A percentile compares a stretch with the other conserved stretches of the same genome.
Conservation (phyloP, 2,329 filamentous ascomycete genomes). For the Pyrenophora teres region DNA sequence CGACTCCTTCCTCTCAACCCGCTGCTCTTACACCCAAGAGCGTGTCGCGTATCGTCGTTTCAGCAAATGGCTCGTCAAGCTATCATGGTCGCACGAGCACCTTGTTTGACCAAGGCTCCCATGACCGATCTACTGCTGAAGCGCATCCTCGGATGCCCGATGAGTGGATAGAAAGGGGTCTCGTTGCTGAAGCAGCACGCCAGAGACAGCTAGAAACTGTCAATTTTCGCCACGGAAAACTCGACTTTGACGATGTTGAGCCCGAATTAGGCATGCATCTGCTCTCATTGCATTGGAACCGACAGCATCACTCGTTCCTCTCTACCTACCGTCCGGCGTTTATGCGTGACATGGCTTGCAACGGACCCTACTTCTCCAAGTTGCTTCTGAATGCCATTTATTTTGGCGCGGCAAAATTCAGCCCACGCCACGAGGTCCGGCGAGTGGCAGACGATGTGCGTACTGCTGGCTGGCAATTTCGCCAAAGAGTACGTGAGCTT, state of each 20-base stretch:
- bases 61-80: slow-evolving; percentile 49
- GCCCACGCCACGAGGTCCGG: slow-evolving; percentile 53
- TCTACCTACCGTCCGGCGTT: slow-evolving; percentile 59
- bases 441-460: slow-evolving; percentile 53
- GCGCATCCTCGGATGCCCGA: slow-evolving; percentile 31
- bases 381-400: slow-evolving; percentile 61
- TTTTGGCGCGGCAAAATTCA: slow-evolving; percentile 55
- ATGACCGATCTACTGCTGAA: slow-evolving; percentile 23
- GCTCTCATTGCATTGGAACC: slow-evolving; percentile 59
- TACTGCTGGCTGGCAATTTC: slow-evolving; percentile 57
- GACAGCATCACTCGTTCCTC: slow-evolving; percentile 56
- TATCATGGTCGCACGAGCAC: slow-evolving; percentile 59
- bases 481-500: slow-evolving; percentile 53
- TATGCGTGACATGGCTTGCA: slow-evolving; percentile 53
- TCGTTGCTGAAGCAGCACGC: slow-evolving; percentile 55
- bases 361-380: slow-evolving; percentile 62
- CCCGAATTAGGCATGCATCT: slow-evolving; percentile 59
- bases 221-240: slow-evolving; percentile 52
- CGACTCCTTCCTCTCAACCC: background rate
- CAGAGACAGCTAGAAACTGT: slow-evolving; percentile 58
- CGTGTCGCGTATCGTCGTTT: slow-evolving; percentile 48
- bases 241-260: slow-evolving; percentile 62
- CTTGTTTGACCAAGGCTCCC: slow-evolving; percentile 51
- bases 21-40: slow-evolving; percentile 30
- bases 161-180: slow-evolving; percentile 52